phyloP scores from a whole-genome alignment of 2,329 filamentous ascomycete genomes.

The Plenodomus biglobosus region DNA sequence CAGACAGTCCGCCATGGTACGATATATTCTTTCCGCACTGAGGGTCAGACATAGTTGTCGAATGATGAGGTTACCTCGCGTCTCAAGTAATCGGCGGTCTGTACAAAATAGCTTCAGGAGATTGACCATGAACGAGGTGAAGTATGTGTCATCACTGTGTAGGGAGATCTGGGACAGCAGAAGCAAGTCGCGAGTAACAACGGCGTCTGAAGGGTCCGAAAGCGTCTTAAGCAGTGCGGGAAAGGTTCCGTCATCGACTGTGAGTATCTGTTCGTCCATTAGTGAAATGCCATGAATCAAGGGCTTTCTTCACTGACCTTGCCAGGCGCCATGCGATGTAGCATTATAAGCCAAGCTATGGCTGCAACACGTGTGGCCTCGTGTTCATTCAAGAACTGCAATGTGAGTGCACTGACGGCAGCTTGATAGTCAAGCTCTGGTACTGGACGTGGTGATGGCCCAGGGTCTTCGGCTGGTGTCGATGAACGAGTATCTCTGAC shows the following conservation, averaged over 20 bases:
- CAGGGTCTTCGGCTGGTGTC: slow-evolving; percentile 50
- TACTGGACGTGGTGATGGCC: slow-evolving; percentile 46
- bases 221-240: slow-evolving; percentile 93
- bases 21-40: slow-evolving; percentile 92
- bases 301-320: slow-evolving; percentile 61
- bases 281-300: not conserved
- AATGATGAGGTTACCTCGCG: slow-evolving; percentile 92
- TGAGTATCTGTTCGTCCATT: slow-evolving; percentile 56
- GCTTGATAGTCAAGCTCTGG: slow-evolving; percentile 92
- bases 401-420: slow-evolving; percentile 86
- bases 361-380: slow-evolving; percentile 94
- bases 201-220: slow-evolving; percentile 91
- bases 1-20: slow-evolving; percentile 92
- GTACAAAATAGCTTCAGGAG: slow-evolving; percentile 93
- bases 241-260: slow-evolving; percentile 96
- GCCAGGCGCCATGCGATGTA: slow-evolving; percentile 89
- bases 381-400: slow-evolving; percentile 94
- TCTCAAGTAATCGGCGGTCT: slow-evolving; percentile 86
- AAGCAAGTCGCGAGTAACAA: slow-evolving; percentile 92
- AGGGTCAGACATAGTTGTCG: slow-evolving; percentile 90
- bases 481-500: slow-evolving; percentile 40
- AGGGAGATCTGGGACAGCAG: slow-evolving; percentile 93
- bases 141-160: slow-evolving; percentile 96
- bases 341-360: slow-evolving; percentile 95
- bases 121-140: slow-evolving; percentile 97